Evolutionary conservation across 306 rosid genomes (phyloP).

Genomic region (Cotoneaster glaucophyllus): DNA sequence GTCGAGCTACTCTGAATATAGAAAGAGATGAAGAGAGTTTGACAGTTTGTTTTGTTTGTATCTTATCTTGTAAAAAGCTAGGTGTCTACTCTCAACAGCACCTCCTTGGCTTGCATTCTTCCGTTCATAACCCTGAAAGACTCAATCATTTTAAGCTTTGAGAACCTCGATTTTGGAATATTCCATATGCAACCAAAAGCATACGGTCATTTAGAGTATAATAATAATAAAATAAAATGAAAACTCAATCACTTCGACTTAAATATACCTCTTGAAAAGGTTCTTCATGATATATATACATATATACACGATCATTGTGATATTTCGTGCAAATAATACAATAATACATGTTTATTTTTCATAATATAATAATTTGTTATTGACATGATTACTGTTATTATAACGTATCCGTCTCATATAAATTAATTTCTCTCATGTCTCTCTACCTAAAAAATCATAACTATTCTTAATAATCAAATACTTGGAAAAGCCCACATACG

Average conservation of each 20-base stretch:
- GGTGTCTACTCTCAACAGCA: background rate
- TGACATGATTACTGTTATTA: too few relatives aligned
- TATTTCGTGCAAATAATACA: too few relatives aligned
- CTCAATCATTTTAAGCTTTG: background rate
- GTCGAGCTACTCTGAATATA: background rate
- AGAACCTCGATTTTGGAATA: background rate
- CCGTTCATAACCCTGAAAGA: background rate
- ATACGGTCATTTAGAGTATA: too few relatives aligned
- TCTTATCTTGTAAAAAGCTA: background rate
- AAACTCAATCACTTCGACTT: background rate
- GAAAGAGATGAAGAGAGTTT: background rate
- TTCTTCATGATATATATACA: background rate
- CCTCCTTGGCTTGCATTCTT: background rate
- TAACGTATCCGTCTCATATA: too few relatives aligned
- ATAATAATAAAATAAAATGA: too few relatives aligned
- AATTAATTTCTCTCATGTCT: too few relatives aligned
- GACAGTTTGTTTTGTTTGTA: background rate
- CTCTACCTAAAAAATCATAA: too few relatives aligned
- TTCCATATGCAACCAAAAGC: background rate
- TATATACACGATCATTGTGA: accelerated
- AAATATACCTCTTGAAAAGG: background rate
- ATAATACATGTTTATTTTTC: too few relatives aligned
- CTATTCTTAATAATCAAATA: too few relatives aligned
- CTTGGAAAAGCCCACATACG: too few relatives aligned
- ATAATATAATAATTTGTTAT: too few relatives aligned